Percentiles rank a stretch among this genome's conserved stretches.
phyloP scores from a whole-genome alignment of 805 yeast genomes.

The Lipomyces yamadae region DNA sequence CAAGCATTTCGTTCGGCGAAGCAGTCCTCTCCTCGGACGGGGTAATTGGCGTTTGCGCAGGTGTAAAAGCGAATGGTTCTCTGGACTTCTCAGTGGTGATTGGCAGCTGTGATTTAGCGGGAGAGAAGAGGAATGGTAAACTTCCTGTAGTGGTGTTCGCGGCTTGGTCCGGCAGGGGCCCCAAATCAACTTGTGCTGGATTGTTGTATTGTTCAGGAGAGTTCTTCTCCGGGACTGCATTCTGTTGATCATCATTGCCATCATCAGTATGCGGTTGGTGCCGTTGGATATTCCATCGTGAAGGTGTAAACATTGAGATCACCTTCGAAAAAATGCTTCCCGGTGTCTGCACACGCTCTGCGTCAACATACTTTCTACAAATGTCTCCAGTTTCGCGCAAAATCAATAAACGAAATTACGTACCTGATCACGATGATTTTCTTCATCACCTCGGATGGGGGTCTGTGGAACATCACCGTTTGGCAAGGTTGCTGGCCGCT shows the following conservation, averaged over 20 bases:
- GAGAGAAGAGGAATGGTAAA: constrained; percentile 29
- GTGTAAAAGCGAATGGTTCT: constrained; percentile 16
- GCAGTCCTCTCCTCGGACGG: constrained; percentile 1
- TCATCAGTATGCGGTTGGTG: constrained; percentile 8
- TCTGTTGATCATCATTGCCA: neutral
- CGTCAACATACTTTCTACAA: neutral
- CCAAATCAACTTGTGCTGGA: neutral
- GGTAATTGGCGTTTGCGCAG: neutral
- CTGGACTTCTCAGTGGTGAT: constrained; percentile 9
- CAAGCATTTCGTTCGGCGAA: constrained; percentile 63
- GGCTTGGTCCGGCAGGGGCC: neutral
- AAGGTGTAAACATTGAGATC: constrained; percentile 32
- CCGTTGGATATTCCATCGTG: constrained; percentile 19
- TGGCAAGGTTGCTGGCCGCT: neutral
- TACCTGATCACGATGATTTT: constrained; percentile 15
- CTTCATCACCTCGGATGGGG: constrained; percentile 6
- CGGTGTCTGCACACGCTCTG: constrained; percentile 22
- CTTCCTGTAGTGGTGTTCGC: constrained; percentile 9
- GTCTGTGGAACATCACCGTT: constrained; percentile 9
- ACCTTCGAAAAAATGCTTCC: constrained; percentile 30
- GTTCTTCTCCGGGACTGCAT: neutral
- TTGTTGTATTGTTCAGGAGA: neutral
- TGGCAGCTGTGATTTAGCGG: constrained; percentile 12
- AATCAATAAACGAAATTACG: neutral
- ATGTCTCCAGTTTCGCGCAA: neutral